Conservation (phyloP, 352 stramenopile genomes). For the Phytophthora lateralis region DNA sequence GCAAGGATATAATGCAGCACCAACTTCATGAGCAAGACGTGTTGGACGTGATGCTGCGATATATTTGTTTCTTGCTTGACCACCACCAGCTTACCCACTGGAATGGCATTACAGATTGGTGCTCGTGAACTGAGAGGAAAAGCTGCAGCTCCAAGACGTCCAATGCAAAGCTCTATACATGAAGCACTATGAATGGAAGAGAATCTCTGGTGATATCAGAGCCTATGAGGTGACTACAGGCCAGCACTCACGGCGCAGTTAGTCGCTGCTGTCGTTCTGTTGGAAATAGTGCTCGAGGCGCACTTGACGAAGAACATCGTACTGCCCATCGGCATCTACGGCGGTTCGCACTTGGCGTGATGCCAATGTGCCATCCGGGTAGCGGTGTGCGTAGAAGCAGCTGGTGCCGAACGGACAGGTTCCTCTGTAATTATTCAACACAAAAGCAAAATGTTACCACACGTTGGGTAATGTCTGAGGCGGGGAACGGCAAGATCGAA, state of each 20-base stretch:
- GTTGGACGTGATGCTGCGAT: conserved; percentile 12
- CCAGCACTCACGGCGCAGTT: neutral
- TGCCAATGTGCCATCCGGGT: conserved; percentile 64
- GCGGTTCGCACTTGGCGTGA: conserved; percentile 71
- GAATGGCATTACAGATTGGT: neutral
- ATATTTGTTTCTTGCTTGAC: conserved; percentile 16
- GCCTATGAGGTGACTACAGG: neutral
- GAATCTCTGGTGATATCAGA: conserved; percentile 1
- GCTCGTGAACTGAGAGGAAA: neutral
- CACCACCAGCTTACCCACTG: neutral
- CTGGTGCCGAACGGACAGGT: conserved; percentile 87
- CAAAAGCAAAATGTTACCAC: conserved; percentile 21
- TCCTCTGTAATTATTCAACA: conserved; percentile 42
- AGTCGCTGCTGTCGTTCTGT: conserved; percentile 26
- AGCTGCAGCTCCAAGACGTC: conserved; percentile 6
- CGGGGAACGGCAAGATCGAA: neutral
- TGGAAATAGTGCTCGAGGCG: conserved; percentile 77
- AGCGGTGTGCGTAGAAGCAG: conserved; percentile 88
- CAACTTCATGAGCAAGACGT: conserved; percentile 17
- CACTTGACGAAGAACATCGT: conserved; percentile 76
- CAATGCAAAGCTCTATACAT: conserved; percentile 43
- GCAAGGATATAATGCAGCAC: conserved; percentile 11
- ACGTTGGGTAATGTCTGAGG: conserved; percentile 1
- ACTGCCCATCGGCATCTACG: conserved; percentile 72
- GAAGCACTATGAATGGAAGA: conserved; percentile 23